Evolutionary conservation across 768 basidiomycete genomes (phyloP), one percentile per base, ranked within the genome.

Genomic region (Leccinum disarticulatum): DNA sequence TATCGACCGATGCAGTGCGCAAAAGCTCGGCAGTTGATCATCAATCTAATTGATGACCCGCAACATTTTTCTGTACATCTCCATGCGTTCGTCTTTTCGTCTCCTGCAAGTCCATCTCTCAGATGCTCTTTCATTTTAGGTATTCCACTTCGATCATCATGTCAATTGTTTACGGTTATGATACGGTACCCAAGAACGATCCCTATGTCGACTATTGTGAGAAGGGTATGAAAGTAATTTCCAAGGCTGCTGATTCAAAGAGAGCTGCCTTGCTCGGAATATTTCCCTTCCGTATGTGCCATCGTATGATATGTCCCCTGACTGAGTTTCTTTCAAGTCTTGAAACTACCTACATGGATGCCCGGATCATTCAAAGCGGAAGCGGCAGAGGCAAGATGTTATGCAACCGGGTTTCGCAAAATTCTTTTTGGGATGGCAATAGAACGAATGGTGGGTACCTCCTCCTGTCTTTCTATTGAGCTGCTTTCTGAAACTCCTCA

Each of bases 1-100:
- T 79, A 76, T 58, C 66, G 60, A 15, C 70, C 75, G 2, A 66
- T 76, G 50, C 78, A 80, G 55, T 56, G 63, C 8, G 52, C 63
- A 46, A 76, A 72, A 56, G 69, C 72, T 25, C 69, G 66, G 35
- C 69, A 70, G 8, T 56, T 79, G 53, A 61, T 81, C 17, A 35
- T 67, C 31, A 69, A 68, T n/a, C 60, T 81, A 27, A 61, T 70
- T 19, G 55, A 67, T 3, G 68, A 66, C 43, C 72, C 77, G 25
- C 60, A 56, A 22, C 59, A 61, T 19, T 73, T 71, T 56, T 17
- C 53, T 50, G 54, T 30, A 6, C 74, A 79, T 50, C 28, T 65
- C 11, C 59, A 67, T 11, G 46, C 64, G 73, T 73, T 57, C 22
- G 70, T 73, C 17, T 35, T 31, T 3, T 51, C 41, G 7, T 47